A percentile compares a stretch with the other conserved stretches of the same genome.
These are phyloP conservation scores for Verticillium tricorpus DNA, from an alignment of 2,329 filamentous ascomycete species.

Conservation along the genomic window DNA sequence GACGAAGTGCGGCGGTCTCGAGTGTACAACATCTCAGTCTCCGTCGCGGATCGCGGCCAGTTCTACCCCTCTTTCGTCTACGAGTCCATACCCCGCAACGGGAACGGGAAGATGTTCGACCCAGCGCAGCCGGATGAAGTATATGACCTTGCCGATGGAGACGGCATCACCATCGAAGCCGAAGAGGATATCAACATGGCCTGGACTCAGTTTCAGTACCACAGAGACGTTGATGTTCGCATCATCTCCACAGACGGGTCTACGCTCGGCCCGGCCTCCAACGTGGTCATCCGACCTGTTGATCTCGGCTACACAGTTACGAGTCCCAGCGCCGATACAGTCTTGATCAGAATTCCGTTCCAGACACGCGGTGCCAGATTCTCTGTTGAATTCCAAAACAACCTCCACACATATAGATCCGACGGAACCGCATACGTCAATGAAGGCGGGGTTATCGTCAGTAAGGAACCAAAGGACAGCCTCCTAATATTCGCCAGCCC, in stretches of 20 bases:
- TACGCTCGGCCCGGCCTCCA: conserved; percentile 11
- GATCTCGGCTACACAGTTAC: conserved; percentile 17
- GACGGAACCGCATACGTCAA: conserved; percentile 17
- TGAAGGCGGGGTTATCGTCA: conserved; percentile 16
- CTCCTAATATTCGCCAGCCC: conserved; percentile 27
- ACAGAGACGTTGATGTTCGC: conserved; percentile 18
- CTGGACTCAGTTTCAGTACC: conserved; percentile 27
- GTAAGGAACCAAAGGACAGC: conserved; percentile 22
- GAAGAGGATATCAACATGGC: conserved; percentile 26
- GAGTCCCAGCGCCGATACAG: conserved; percentile 12
- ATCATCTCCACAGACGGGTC: conserved; percentile 14
- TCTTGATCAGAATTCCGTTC: conserved; percentile 22
- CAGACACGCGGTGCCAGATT: conserved; percentile 19
- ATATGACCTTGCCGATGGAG: conserved; percentile 15
- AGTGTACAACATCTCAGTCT: conserved; percentile 10
- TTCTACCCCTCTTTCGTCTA: conserved; percentile 28
- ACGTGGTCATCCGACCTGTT: conserved; percentile 23
- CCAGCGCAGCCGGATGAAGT: conserved; percentile 15
- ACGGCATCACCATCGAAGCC: conserved; percentile 24
- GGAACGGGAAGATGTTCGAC: conserved; percentile 23
- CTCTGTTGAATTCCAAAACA: conserved; percentile 26
- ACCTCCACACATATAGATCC: conserved; percentile 21
- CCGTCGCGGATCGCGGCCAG: neutral
- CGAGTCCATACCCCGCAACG: conserved; percentile 29
- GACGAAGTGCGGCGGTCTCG: conserved; percentile 16